These are phyloP conservation scores for Paramecium bursaria DNA, from an alignment of 73 alveolate species.

Conservation along the genomic window DNA sequence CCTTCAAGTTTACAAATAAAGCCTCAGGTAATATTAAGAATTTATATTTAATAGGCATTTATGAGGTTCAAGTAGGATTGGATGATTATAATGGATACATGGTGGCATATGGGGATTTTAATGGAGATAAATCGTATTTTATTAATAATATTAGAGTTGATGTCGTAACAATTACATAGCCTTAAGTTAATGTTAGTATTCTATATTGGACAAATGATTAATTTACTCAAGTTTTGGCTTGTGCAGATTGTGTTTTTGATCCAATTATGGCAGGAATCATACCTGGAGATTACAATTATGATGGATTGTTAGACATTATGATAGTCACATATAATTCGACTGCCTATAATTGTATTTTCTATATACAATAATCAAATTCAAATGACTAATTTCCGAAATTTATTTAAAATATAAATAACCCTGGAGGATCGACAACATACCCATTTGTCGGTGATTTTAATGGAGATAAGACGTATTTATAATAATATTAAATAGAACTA, in stretches of 20 bases:
- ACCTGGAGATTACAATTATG: conserved; percentile 46
- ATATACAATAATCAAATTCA: not conserved
- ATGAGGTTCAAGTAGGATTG: conserved; percentile 39
- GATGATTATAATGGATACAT: conserved; percentile 8
- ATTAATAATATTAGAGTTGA: conserved; percentile 27
- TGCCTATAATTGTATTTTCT: not conserved
- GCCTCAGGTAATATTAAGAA: not conserved
- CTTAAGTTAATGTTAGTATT: not conserved
- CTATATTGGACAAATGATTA: conserved; percentile 48
- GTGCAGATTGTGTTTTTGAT: conserved; percentile 14
- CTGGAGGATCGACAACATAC: not conserved
- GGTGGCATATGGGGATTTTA: conserved; percentile 46
- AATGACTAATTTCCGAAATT: not conserved
- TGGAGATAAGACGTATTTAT: conserved; percentile 28
- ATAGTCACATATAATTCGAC: not conserved
- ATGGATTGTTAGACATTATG: conserved; percentile 30
- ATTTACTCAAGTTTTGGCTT: conserved; percentile 4
- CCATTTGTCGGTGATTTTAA: conserved; percentile 52
- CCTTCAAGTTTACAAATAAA: conserved; percentile 40
- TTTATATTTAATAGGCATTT: conserved; percentile 1
- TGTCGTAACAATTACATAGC: not conserved
- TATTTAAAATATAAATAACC: not conserved
- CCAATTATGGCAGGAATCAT: conserved; percentile 3
- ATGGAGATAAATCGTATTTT: conserved; percentile 61
- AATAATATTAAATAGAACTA: not conserved